Evolutionary conservation across 108 stramenopile species (phyloP).

Genomic region (Licmophora abbreviata): DNA sequence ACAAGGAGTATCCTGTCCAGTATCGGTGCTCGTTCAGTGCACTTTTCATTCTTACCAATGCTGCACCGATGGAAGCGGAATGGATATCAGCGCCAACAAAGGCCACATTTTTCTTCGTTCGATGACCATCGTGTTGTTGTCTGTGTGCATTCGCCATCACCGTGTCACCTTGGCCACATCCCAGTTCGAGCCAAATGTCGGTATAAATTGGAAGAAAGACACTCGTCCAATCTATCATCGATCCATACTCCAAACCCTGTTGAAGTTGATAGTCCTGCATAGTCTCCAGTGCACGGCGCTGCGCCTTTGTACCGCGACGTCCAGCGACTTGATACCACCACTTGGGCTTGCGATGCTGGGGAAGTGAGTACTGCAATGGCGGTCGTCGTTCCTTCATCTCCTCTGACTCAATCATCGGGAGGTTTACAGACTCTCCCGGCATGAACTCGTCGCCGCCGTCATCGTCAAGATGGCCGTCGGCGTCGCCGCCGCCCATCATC

Average conservation of each 20-base stretch:
- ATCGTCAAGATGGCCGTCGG: too few relatives aligned
- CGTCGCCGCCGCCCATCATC: too few relatives aligned
- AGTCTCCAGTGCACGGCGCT: slow-evolving; percentile 39
- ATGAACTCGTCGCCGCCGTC: too few relatives aligned
- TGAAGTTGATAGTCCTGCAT: slow-evolving; percentile 28
- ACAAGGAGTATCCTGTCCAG: neutral
- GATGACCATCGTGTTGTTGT: too few relatives aligned
- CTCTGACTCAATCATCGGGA: too few relatives aligned
- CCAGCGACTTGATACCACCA: slow-evolving; percentile 64
- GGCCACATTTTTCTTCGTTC: slow-evolving; percentile 10
- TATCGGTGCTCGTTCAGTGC: slow-evolving; percentile 11
- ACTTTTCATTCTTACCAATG: slow-evolving; percentile 32
- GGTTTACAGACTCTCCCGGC: too few relatives aligned
- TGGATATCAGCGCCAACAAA: slow-evolving; percentile 63
- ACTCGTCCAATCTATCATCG: slow-evolving; percentile 18
- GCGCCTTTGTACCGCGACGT: slow-evolving; percentile 44
- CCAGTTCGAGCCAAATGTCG: slow-evolving; percentile 60
- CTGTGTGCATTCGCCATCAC: slow-evolving; percentile 22
- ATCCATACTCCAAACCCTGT: slow-evolving; percentile 10
- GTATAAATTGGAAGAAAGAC: slow-evolving; percentile 12
- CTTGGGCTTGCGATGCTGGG: too few relatives aligned
- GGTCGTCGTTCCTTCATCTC: too few relatives aligned
- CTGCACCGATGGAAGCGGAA: slow-evolving; percentile 38
- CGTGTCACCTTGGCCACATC: slow-evolving; percentile 66
- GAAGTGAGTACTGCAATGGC: too few relatives aligned